These are phyloP conservation scores for Trypanosoma platydactyli DNA, from an alignment of 208 protist species.

Conservation along the genomic window DNA sequence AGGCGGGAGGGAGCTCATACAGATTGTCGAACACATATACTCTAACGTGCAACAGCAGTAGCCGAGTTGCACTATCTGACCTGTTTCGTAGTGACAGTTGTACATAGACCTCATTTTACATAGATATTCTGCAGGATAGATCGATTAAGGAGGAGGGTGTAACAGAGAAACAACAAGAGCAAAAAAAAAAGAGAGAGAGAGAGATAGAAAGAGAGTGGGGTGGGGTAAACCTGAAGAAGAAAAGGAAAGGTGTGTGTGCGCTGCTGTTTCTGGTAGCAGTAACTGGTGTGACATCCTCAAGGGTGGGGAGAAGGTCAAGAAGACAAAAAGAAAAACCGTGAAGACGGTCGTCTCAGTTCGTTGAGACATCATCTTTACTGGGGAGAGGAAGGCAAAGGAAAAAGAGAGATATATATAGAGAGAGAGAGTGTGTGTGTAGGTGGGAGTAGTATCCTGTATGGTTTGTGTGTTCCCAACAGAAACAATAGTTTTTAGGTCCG, in stretches of 20 bases:
- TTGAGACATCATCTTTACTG: not conserved
- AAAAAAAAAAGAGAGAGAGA: constrained; percentile 1
- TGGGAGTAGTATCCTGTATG: not conserved
- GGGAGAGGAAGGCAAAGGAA: not conserved
- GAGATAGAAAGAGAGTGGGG: not conserved
- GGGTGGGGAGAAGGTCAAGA: too few species aligned
- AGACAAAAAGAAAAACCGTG: too few species aligned
- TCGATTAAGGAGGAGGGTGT: constrained; percentile 7
- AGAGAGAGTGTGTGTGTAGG: not conserved
- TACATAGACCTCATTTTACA: not conserved
- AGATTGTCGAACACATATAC: too few species aligned
- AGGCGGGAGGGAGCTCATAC: constrained; percentile 4
- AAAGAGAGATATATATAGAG: constrained; percentile 8
- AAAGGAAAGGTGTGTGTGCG: constrained; percentile 1
- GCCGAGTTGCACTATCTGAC: not conserved
- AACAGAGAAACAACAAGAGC: constrained; percentile 2
- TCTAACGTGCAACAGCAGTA: not conserved
- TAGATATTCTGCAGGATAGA: not conserved
- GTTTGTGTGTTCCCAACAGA: not conserved
- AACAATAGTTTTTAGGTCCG: not conserved
- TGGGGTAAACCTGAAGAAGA: too few species aligned
- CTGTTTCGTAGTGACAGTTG: not conserved
- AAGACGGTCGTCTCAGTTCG: not conserved
- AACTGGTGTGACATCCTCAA: too few species aligned
- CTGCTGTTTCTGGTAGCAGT: too few species aligned